A percentile compares a stretch with the other conserved stretches of the same genome.
Conservation (phyloP, 768 basidiomycete genomes). For the Plicaturopsis crispa region DNA sequence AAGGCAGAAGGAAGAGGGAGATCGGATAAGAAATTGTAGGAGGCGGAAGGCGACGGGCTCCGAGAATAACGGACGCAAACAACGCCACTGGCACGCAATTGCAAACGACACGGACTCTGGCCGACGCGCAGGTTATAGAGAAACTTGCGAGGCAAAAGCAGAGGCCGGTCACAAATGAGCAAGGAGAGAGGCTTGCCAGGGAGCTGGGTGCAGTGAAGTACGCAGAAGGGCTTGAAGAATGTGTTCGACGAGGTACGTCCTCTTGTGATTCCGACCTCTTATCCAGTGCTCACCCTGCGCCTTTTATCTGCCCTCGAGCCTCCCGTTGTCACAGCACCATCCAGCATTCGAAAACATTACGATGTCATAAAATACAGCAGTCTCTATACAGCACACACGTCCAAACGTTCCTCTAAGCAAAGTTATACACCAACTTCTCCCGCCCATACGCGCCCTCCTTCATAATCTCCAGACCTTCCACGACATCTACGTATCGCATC, state of each 20-base stretch:
- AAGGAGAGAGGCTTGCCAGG: slow-evolving; percentile 91
- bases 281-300: slow-evolving; percentile 46
- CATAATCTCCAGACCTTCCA: not conserved
- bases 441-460: not conserved
- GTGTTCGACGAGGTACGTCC: slow-evolving; percentile 95
- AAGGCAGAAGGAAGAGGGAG: too few relatives aligned
- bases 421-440: not conserved
- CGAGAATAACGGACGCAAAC: too few relatives aligned
- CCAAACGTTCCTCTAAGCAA: too few relatives aligned
- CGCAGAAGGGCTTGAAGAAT: slow-evolving; percentile 99
- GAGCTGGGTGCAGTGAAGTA: slow-evolving; percentile 99
- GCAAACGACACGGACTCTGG: too few relatives aligned
- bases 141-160: slow-evolving; percentile 97
- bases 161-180: slow-evolving; percentile 79
- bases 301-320: slow-evolving; percentile 96
- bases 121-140: slow-evolving; percentile 88
- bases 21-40: too few relatives aligned
- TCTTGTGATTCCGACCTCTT: slow-evolving; percentile 5
- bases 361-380: too few relatives aligned
- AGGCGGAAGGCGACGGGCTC: too few relatives aligned
- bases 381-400: too few relatives aligned
- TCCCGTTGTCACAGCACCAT: slow-evolving; percentile 88
- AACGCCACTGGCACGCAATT: too few relatives aligned
- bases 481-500: too few relatives aligned
- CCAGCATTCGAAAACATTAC: too few relatives aligned